Percentiles rank a stretch among this genome's conserved stretches.
These are phyloP conservation scores for Nemania abortiva DNA, from an alignment of 2,329 filamentous ascomycete genomes.

Conservation along the genomic window DNA sequence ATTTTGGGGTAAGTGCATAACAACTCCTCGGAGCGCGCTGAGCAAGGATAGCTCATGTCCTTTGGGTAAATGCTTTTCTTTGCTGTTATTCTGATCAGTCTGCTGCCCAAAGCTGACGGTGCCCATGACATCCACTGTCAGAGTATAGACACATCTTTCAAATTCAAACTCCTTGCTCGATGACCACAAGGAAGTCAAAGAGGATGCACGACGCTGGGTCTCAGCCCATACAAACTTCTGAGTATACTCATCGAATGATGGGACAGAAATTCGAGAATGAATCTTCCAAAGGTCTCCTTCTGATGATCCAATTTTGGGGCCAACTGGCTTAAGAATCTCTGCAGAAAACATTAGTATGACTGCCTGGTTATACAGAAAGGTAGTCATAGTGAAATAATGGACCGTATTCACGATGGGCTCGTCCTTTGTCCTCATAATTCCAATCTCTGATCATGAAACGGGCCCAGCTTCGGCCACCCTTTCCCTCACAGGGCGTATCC, in stretches of 20 bases:
- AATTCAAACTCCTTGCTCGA: too few relatives aligned
- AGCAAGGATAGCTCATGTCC: too few relatives aligned
- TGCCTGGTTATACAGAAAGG: not conserved
- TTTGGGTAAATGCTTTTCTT: too few relatives aligned
- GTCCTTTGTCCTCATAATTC: conserved; percentile 29
- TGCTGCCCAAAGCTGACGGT: too few relatives aligned
- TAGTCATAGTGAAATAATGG: conserved; percentile 20
- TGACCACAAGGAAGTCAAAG: too few relatives aligned
- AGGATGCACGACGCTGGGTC: conserved; percentile 6
- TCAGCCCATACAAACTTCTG: conserved; percentile 27
- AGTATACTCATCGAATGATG: conserved; percentile 26
- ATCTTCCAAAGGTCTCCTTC: conserved; percentile 25
- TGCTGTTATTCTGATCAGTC: too few relatives aligned
- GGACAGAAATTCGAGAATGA: conserved; percentile 21
- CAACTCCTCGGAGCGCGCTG: too few relatives aligned
- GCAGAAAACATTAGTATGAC: too few relatives aligned
- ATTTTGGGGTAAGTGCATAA: too few relatives aligned
- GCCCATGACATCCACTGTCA: too few relatives aligned
- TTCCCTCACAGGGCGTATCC: not conserved
- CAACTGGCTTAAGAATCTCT: too few relatives aligned
- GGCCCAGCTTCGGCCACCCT: conserved; percentile 30
- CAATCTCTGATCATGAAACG: conserved; percentile 33
- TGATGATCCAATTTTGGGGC: not conserved
- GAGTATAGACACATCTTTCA: too few relatives aligned
- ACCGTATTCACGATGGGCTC: conserved; percentile 23